Evolutionary conservation across 352 stramenopile species (phyloP).

Genomic region (Phytophthora brassicae): DNA sequence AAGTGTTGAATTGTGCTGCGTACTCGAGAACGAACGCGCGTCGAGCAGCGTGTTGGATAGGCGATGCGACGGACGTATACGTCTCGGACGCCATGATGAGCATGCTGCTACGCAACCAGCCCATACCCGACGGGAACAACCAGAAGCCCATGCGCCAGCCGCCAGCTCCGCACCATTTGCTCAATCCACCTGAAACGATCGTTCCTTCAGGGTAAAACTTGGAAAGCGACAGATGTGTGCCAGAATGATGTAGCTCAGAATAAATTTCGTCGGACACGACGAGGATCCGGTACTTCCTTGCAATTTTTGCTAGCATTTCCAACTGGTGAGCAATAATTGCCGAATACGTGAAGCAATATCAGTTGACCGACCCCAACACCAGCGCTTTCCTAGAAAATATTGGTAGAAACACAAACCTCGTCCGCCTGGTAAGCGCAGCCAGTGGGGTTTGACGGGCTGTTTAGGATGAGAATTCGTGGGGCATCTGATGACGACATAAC

Average conservation of each 20-base stretch:
- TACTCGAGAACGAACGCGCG: conserved; percentile 80
- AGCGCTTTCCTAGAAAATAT: background rate
- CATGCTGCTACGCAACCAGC: conserved; percentile 86
- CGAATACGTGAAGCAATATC: conserved; percentile 1
- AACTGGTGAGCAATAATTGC: conserved; percentile 30
- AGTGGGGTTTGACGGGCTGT: conserved; percentile 85
- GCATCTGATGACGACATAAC: conserved; percentile 46
- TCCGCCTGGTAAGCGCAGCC: conserved; percentile 79
- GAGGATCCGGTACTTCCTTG: conserved; percentile 85
- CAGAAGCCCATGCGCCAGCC: conserved; percentile 90
- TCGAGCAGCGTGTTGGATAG: conserved; percentile 83
- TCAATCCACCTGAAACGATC: conserved; percentile 85
- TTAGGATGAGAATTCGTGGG: conserved; percentile 84
- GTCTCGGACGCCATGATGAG: conserved; percentile 89
- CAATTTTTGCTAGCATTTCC: conserved; percentile 65
- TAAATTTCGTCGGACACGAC: conserved; percentile 91
- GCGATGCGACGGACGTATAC: conserved; percentile 85
- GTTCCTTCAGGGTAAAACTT: conserved; percentile 87
- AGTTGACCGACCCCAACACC: too few species aligned
- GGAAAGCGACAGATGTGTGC: conserved; percentile 79
- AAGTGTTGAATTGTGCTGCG: conserved; percentile 9
- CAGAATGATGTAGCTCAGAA: conserved; percentile 78
- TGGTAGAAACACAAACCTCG: conserved; percentile 43
- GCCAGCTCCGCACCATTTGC: conserved; percentile 87
- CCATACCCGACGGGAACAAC: conserved; percentile 77